phyloP scores from a whole-genome alignment of 441 rosid species.

The Aquilaria agallochum region DNA sequence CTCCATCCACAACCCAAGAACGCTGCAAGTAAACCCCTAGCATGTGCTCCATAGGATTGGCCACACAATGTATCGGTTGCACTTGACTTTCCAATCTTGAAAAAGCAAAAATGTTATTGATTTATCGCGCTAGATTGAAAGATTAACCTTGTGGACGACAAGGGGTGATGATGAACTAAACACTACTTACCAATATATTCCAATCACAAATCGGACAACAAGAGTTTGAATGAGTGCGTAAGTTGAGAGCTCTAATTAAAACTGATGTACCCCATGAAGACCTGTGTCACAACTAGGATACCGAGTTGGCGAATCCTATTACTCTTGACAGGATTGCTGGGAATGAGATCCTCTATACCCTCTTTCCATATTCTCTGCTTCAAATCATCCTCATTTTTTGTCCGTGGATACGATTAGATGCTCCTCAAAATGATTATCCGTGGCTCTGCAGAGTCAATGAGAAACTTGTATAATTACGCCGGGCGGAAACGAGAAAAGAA shows the following conservation, averaged over 20 bases:
- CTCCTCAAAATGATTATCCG: no score
- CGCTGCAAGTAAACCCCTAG: slow-evolving; percentile 51
- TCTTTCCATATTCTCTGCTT: slow-evolving; percentile 32
- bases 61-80: slow-evolving; percentile 62
- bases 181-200: slow-evolving; percentile 17
- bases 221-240: slow-evolving; percentile 20
- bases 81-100: slow-evolving; percentile 57
- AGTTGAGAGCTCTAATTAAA: slow-evolving; percentile 15
- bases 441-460: no score
- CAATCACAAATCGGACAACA: slow-evolving; percentile 15
- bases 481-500: no score
- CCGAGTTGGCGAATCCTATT: slow-evolving; percentile 17
- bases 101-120: background rate
- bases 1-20: background rate
- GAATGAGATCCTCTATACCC: slow-evolving; percentile 42
- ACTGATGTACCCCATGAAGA: slow-evolving; percentile 19
- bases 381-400: background rate
- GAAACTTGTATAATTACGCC: no score
- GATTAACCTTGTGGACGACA: background rate
- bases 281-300: slow-evolving; percentile 18
- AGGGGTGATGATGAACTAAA: background rate
- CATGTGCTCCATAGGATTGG: slow-evolving; percentile 64
- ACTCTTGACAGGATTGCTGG: slow-evolving; percentile 24
- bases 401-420: no score
- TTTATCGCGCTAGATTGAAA: background rate